Base-by-base conservation (phyloP, 176 grass and related monocot species). In the Melocanna baccifera region DNA sequence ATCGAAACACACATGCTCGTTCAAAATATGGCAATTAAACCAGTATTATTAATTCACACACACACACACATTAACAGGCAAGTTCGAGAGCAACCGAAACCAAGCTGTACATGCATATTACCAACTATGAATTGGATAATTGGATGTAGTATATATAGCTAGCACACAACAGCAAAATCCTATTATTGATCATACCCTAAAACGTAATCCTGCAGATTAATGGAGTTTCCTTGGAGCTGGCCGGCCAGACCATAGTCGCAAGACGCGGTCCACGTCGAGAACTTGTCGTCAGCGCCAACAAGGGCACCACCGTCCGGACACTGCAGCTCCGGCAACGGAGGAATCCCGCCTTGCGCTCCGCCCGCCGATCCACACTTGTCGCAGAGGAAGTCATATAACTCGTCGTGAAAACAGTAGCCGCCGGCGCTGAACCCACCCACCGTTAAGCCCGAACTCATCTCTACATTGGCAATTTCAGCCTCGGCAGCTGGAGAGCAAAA, bases 351-450 rank as follows among this genome's bases (percentile, higher is more conserved):
- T 51, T 92, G 87, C 39, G 28, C 50, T 65, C 23, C 55, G 61
- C 67, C 77, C 61, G 87, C 14, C 0, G 87, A 47, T 2, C 73
- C 46, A 56, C 76, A 85, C 64, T 85, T 92, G 67, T 18, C 66
- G 70, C 88, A 92, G 16, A 90, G 34, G 37, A 92, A 87, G 23
- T 92, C 92, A 55, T 81, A 76, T 1, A 94, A 67, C 75, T 90
- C 90, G 39, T 88, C 78, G 68, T 90, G 84, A 5, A 39, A 9
- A 10, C 81, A 81, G 4, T 87, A 86, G 29, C 36, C 72, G 48
- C 46, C 61, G 77, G 18, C 83, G 67, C 81, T 41, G 26, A 72
- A 83, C 26, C 65, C 58, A 39, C 73, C 81, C 9, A 71, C 61
- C 85, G 61, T 84, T 9, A 72, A 58, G 3, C 26, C 52, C 4